These are phyloP conservation scores for Evernia prunastri DNA, from an alignment of 495 filamentous ascomycete genomes.

Conservation along the genomic window DNA sequence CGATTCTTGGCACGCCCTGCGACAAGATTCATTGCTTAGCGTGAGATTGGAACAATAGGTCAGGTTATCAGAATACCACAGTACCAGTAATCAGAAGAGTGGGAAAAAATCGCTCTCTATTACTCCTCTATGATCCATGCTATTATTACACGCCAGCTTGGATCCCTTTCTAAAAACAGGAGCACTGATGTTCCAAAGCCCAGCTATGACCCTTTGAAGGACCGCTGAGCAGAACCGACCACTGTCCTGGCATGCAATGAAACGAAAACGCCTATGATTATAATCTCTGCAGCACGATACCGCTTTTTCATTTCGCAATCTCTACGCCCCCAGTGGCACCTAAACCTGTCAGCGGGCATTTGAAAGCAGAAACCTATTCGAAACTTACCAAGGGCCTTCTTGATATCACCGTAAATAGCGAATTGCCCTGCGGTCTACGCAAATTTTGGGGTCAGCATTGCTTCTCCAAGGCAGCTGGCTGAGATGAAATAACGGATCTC, in stretches of 20 bases:
- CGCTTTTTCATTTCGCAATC: slow-evolving; percentile 48
- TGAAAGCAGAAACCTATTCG: background rate
- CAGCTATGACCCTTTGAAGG: background rate
- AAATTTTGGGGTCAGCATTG: background rate
- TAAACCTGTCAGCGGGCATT: slow-evolving; percentile 38
- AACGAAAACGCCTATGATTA: slow-evolving; percentile 9
- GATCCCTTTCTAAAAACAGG: background rate
- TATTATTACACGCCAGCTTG: slow-evolving; percentile 13
- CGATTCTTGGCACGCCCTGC: background rate
- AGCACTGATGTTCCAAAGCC: background rate
- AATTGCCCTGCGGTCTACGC: slow-evolving; percentile 86
- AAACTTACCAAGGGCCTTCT: slow-evolving; percentile 38
- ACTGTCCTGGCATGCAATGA: slow-evolving; percentile 5
- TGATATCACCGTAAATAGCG: slow-evolving; percentile 85
- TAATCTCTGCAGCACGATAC: background rate
- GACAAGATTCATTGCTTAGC: background rate
- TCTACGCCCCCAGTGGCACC: slow-evolving; percentile 75
- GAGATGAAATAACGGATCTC: too few species aligned
- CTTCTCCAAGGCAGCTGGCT: too few species aligned
- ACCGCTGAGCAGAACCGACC: background rate
- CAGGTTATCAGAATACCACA: too few species aligned
- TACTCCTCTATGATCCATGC: slow-evolving; percentile 7
- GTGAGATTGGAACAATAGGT: background rate
- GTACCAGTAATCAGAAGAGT: background rate
- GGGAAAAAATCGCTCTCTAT: slow-evolving; percentile 8